Percentiles rank a stretch among this genome's conserved stretches.
These are phyloP conservation scores for Fusarium compactum DNA, from an alignment of 2,329 filamentous ascomycete genomes.

Conservation along the genomic window DNA sequence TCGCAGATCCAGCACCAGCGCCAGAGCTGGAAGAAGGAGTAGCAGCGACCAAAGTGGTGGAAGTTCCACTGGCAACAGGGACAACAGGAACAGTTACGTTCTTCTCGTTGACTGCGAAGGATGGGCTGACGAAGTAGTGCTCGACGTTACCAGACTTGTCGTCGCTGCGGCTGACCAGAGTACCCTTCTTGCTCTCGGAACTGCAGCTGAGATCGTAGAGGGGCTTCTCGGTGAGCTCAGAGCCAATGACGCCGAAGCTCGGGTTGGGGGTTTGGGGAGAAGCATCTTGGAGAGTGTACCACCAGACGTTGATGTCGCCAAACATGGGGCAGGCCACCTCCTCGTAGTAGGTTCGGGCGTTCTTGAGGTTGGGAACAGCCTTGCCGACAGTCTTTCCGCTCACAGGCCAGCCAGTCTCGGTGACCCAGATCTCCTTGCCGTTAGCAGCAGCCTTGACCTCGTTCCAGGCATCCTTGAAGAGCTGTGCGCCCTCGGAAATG, in stretches of 20 bases:
- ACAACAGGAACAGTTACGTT: conserved; percentile 42
- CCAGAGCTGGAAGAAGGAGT: conserved; percentile 44
- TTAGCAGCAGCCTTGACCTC: conserved; percentile 69
- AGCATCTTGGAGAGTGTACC: conserved; percentile 81
- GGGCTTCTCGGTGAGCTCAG: conserved; percentile 64
- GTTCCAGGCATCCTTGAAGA: conserved; percentile 76
- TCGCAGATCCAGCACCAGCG: conserved; percentile 17
- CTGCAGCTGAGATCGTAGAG: conserved; percentile 72
- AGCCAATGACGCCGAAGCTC: conserved; percentile 77
- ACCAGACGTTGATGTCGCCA: conserved; percentile 75
- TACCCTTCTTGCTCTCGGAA: conserved; percentile 37
- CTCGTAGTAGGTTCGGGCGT: conserved; percentile 85
- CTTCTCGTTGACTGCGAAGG: conserved; percentile 28
- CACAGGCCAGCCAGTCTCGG: conserved; percentile 90
- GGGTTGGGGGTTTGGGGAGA: conserved; percentile 70
- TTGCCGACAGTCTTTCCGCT: conserved; percentile 72
- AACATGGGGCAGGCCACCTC: conserved; percentile 80
- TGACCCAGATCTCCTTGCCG: conserved; percentile 84
- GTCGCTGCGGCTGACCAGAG: conserved; percentile 20
- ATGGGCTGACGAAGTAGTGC: conserved; percentile 26
- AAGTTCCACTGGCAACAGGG: conserved; percentile 4
- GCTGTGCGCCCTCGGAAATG: conserved; percentile 71
- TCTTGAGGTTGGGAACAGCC: conserved; percentile 72
- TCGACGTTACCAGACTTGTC: conserved; percentile 5
- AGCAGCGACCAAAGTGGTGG: conserved; percentile 26